A percentile compares a stretch with the other conserved stretches of the same genome.
Evolutionary conservation across 441 rosid species (phyloP).

Genomic region (Corymbia calophylla): DNA sequence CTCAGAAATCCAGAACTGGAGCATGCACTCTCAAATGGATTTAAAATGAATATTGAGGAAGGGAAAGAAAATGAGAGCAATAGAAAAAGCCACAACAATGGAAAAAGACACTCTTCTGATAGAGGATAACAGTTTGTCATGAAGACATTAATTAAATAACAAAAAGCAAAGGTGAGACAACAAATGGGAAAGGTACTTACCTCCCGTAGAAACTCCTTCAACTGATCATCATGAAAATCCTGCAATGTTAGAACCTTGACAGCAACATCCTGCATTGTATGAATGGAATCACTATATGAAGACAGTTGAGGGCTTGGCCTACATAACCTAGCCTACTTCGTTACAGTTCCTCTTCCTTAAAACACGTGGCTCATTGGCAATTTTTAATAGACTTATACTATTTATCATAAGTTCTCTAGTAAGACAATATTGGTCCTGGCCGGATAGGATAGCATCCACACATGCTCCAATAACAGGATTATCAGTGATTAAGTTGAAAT

Average conservation of each 20-base stretch:
- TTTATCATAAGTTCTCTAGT: not conserved
- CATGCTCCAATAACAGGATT: not conserved
- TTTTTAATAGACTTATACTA: not conserved
- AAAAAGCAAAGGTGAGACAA: not conserved
- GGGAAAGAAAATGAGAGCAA: not conserved
- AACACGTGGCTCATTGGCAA: not conserved
- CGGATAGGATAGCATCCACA: not conserved
- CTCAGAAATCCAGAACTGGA: not conserved
- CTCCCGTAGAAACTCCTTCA: slow-evolving; percentile 92
- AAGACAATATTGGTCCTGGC: not conserved
- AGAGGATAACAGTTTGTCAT: not conserved
- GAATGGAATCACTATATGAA: not conserved
- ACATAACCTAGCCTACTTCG: not conserved
- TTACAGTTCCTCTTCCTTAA: not conserved
- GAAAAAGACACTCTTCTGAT: not conserved
- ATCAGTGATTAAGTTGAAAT: not conserved
- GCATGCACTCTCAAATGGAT: not conserved
- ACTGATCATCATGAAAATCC: slow-evolving; percentile 83
- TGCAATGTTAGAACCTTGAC: slow-evolving; percentile 82
- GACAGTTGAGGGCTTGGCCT: not conserved
- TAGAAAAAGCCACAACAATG: not conserved
- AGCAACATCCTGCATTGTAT: slow-evolving; percentile 73
- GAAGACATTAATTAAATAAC: not conserved
- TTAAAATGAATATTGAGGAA: not conserved
- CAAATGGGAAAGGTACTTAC: slow-evolving; percentile 14